Evolutionary conservation across 2,329 filamentous ascomycete species (phyloP).

Genomic region (Talaromyces sp.): DNA sequence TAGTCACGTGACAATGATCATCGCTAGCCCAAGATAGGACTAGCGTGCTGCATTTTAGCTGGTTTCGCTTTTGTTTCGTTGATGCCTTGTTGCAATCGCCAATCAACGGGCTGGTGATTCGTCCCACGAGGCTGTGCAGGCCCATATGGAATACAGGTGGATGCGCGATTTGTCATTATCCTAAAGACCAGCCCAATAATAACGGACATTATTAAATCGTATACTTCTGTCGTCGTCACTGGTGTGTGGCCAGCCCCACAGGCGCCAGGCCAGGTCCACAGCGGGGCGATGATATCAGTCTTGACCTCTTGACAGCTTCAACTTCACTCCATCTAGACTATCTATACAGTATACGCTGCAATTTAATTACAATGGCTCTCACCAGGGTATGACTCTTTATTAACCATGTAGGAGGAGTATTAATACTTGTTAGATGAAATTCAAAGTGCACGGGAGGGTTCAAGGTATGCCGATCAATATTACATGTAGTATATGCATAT

Average conservation of each 20-base stretch:
- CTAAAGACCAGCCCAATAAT: not conserved
- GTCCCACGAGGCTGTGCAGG: not conserved
- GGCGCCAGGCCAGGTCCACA: not conserved
- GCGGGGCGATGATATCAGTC: conserved; percentile 1
- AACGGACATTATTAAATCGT: not conserved
- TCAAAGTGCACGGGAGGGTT: conserved; percentile 60
- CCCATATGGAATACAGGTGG: not conserved
- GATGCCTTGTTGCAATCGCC: not conserved
- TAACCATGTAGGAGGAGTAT: not conserved
- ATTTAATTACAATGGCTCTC: conserved; percentile 3
- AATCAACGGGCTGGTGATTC: not conserved
- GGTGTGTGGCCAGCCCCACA: not conserved
- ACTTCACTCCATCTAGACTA: not conserved
- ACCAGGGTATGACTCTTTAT: conserved; percentile 4
- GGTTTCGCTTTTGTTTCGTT: not conserved
- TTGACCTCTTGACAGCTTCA: not conserved
- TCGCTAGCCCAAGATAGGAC: not conserved
- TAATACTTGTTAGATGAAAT: conserved; percentile 27
- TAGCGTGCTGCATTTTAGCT: not conserved
- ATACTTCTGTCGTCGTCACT: not conserved
- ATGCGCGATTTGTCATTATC: not conserved
- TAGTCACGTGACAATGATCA: not conserved
- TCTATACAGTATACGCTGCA: not conserved
- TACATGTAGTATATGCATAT: not conserved
- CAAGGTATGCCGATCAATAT: conserved; percentile 52